phyloP scores from a whole-genome alignment of 2,329 filamentous ascomycete species.

The Elsinoe batatas region DNA sequence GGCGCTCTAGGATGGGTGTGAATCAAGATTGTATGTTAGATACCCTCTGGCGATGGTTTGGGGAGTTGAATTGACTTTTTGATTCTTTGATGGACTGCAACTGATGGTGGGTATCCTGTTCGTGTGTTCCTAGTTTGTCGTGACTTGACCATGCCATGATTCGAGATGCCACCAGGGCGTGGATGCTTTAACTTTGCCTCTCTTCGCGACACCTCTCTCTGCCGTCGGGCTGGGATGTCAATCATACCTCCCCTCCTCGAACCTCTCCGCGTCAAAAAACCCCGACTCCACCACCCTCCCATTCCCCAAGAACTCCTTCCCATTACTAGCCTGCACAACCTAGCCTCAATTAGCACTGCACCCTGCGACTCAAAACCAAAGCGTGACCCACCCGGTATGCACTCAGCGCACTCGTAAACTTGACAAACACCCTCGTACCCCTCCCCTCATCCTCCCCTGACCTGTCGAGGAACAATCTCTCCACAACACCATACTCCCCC shows the following conservation, averaged over 20 bases:
- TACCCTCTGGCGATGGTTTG: conserved; percentile 10
- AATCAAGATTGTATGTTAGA: conserved; percentile 9
- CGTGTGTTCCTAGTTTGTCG: neutral
- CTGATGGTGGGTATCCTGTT: neutral
- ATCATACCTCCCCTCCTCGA: conserved; percentile 56
- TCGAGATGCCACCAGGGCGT: neutral
- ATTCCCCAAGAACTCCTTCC: conserved; percentile 81
- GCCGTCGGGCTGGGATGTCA: conserved; percentile 15
- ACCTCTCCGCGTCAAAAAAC: conserved; percentile 75
- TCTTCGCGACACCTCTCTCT: neutral
- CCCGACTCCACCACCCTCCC: conserved; percentile 55
- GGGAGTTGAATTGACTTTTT: neutral
- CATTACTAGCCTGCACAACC: conserved; percentile 84
- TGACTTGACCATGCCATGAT: neutral
- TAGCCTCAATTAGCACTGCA: conserved; percentile 27
- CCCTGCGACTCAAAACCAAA: neutral
- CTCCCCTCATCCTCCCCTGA: conserved; percentile 27
- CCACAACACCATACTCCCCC: conserved; percentile 45
- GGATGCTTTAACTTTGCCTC: too few species aligned
- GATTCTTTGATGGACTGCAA: neutral
- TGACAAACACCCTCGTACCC: conserved; percentile 62
- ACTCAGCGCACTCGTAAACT: conserved; percentile 78
- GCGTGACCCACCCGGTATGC: conserved; percentile 61
- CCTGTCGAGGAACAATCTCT: conserved; percentile 45
- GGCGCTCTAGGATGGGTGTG: neutral